These are phyloP conservation scores for Diaporthe velutina DNA, from an alignment of 2,329 filamentous ascomycete genomes.

Conservation along the genomic window DNA sequence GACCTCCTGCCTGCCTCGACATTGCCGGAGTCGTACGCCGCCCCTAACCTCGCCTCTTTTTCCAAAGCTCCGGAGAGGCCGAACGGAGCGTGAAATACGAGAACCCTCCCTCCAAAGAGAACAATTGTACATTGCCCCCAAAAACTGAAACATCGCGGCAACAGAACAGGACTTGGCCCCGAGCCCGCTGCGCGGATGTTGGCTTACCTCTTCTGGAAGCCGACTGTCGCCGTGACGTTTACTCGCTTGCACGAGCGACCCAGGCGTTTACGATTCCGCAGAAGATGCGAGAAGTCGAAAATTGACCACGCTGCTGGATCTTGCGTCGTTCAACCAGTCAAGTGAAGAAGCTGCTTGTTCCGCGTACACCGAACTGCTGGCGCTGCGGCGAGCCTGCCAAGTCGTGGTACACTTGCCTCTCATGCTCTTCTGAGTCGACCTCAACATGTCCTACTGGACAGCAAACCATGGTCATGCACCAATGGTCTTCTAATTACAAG, in stretches of 20 bases:
- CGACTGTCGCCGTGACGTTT: background rate
- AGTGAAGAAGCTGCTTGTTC: background rate
- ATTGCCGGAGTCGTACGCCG: background rate
- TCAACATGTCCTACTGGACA: background rate
- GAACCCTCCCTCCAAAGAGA: background rate
- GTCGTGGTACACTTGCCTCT: background rate
- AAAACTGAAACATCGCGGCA: background rate
- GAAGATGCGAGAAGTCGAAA: background rate
- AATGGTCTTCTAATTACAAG: background rate
- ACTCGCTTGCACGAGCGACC: background rate
- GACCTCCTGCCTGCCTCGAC: background rate
- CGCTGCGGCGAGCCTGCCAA: background rate
- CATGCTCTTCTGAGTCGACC: background rate
- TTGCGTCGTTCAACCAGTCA: background rate
- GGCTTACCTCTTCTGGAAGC: slow-evolving; percentile 12
- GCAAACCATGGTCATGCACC: background rate
- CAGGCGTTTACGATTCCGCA: background rate
- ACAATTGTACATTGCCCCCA: background rate
- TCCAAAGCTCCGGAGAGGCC: background rate
- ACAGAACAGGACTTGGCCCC: background rate
- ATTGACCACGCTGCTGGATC: background rate
- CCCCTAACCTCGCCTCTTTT: background rate
- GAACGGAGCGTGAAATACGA: background rate
- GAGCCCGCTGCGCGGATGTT: background rate
- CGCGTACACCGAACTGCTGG: background rate